Evolutionary conservation across 805 yeast genomes (phyloP).

Genomic region (Lipomyces oligophaga): DNA sequence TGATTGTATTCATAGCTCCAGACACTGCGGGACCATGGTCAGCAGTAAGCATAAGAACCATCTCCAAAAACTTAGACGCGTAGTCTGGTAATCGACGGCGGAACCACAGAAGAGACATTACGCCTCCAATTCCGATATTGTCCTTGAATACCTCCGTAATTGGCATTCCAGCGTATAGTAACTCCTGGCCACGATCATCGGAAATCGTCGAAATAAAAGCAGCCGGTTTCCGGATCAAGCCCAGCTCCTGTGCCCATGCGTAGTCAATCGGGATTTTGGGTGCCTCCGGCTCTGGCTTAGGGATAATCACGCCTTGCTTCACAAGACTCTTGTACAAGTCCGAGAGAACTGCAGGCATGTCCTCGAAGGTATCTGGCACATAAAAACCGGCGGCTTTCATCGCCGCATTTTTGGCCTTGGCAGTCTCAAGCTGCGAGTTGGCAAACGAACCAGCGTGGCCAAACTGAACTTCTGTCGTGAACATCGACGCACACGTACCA

Average conservation of each 20-base stretch:
- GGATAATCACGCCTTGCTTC: constrained; percentile 39
- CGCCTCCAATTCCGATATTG: constrained; percentile 48
- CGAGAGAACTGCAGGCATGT: constrained; percentile 41
- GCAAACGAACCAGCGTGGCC: constrained; percentile 73
- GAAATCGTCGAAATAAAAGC: constrained; percentile 48
- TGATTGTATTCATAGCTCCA: constrained; percentile 49
- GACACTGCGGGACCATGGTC: constrained; percentile 49
- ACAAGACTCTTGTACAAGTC: constrained; percentile 75
- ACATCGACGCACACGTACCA: constrained; percentile 67
- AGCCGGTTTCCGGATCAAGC: constrained; percentile 47
- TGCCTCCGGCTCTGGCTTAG: constrained; percentile 44
- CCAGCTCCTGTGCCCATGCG: constrained; percentile 49
- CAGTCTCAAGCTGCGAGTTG: constrained; percentile 67
- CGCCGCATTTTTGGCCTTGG: constrained; percentile 61
- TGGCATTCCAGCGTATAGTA: constrained; percentile 47
- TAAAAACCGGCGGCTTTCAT: constrained; percentile 92
- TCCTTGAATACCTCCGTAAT: constrained; percentile 47
- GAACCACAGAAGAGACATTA: constrained; percentile 48
- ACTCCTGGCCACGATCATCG: constrained; percentile 48
- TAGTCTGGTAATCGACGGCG: constrained; percentile 44
- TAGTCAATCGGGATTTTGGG: constrained; percentile 49
- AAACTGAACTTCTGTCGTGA: constrained; percentile 58
- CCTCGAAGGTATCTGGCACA: constrained; percentile 72
- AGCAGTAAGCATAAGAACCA: constrained; percentile 50
- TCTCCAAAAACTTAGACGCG: constrained; percentile 46